Percentiles rank a stretch among this genome's conserved stretches.
Evolutionary conservation across 192 early-diverging fungal genomes (phyloP).

Genomic region (Rhizoclosmatium sp.): DNA sequence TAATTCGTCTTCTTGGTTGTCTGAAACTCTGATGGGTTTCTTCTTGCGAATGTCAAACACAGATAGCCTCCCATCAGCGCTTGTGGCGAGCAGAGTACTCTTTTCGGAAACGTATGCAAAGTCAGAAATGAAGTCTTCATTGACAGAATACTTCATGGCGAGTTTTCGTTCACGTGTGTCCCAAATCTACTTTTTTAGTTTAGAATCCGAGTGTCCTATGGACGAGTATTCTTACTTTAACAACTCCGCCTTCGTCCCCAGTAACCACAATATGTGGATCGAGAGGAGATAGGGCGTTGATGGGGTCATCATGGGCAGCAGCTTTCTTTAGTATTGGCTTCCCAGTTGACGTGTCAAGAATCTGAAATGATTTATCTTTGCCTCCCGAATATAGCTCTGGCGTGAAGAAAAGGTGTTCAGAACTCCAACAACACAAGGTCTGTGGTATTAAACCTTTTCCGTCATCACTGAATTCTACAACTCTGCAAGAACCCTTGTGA

Average conservation of each 20-base stretch:
- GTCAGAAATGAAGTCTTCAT: slow-evolving; percentile 93
- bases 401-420: neutral
- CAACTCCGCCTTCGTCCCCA: slow-evolving; percentile 89
- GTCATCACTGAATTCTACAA: slow-evolving; percentile 80
- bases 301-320: slow-evolving; percentile 85
- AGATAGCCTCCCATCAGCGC: slow-evolving; percentile 91
- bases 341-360: slow-evolving; percentile 81
- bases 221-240: slow-evolving; percentile 62
- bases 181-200: slow-evolving; percentile 73
- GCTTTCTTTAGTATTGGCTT: slow-evolving; percentile 71
- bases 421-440: no score
- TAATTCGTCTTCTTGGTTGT: slow-evolving; percentile 95
- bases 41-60: slow-evolving; percentile 91
- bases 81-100: slow-evolving; percentile 81
- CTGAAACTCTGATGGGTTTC: slow-evolving; percentile 85
- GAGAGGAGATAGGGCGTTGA: slow-evolving; percentile 79
- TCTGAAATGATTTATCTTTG: slow-evolving; percentile 83
- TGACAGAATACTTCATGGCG: slow-evolving; percentile 81
- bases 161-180: slow-evolving; percentile 82
- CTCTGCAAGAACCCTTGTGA: slow-evolving; percentile 88
- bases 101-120: slow-evolving; percentile 75
- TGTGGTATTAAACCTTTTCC: slow-evolving; percentile 57
- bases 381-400: slow-evolving; percentile 81
- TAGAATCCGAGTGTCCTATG: neutral
- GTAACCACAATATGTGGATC: slow-evolving; percentile 84